phyloP scores from a whole-genome alignment of 2,329 filamentous ascomycete genomes.

The Cladophialophora chaetospira region DNA sequence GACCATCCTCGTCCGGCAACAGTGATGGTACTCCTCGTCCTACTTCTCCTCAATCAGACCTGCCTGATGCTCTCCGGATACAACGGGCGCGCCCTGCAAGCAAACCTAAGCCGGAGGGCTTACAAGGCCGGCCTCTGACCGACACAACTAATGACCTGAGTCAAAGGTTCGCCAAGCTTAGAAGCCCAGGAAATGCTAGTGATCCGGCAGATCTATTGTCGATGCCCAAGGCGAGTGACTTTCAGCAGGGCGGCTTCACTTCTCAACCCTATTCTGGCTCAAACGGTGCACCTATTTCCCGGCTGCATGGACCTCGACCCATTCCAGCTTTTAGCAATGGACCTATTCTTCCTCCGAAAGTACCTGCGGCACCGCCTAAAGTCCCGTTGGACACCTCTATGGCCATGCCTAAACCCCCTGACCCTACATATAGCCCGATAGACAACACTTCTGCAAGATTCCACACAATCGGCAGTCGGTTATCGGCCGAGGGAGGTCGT shows the following conservation, averaged over 20 bases:
- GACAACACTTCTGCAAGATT: conserved; percentile 44
- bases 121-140: conserved; percentile 28
- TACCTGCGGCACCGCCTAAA: conserved; percentile 43
- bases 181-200: conserved; percentile 19
- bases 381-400: conserved; percentile 40
- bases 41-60: conserved; percentile 11
- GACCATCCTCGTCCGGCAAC: not conserved
- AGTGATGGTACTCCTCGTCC: conserved; percentile 3
- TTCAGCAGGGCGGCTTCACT: conserved; percentile 16
- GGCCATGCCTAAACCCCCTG: conserved; percentile 49
- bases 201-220: conserved; percentile 15
- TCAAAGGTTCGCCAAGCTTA: conserved; percentile 33
- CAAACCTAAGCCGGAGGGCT: conserved; percentile 30
- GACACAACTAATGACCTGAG: conserved; percentile 30
- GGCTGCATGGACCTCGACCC: conserved; percentile 46
- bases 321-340: conserved; percentile 40
- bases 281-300: conserved; percentile 32
- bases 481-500: conserved; percentile 45
- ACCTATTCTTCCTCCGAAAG: conserved; percentile 45
- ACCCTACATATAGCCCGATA: conserved; percentile 52
- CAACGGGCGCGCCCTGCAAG: conserved; percentile 27
- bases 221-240: conserved; percentile 30
- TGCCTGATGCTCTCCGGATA: conserved; percentile 27
- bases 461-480: conserved; percentile 42
- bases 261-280: conserved; percentile 30